phyloP scores from a whole-genome alignment of 345 rosid species.

The Turnera subulata region DNA sequence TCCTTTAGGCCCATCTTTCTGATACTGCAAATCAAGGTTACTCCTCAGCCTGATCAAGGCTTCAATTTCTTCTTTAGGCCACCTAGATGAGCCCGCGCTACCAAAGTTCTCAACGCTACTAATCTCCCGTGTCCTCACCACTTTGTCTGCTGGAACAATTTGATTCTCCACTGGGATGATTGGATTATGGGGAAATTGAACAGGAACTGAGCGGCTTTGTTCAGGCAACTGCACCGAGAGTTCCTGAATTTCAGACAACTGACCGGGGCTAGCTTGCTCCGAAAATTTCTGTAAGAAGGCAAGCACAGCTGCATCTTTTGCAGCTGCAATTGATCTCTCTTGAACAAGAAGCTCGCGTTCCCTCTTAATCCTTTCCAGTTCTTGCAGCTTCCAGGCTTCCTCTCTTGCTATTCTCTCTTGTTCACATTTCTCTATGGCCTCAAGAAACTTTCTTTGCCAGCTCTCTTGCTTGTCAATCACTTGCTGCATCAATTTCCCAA shows the following conservation, averaged over 20 bases:
- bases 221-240: constrained; percentile 11
- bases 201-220: neutral
- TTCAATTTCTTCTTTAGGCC: constrained; percentile 36
- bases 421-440: constrained; percentile 26
- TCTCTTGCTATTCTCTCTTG: constrained; percentile 27
- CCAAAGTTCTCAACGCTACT: constrained; percentile 7
- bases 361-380: constrained; percentile 29
- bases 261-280: constrained; percentile 15
- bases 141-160: constrained; percentile 12
- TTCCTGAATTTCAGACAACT: constrained; percentile 9
- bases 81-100: constrained; percentile 22
- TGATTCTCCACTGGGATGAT: neutral
- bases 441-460: constrained; percentile 25
- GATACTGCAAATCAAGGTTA: constrained; percentile 24
- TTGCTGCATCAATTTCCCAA: constrained; percentile 23
- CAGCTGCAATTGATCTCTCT: constrained; percentile 29
- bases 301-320: constrained; percentile 33
- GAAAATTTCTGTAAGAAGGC: constrained; percentile 29
- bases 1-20: constrained; percentile 26
- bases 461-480: constrained; percentile 31
- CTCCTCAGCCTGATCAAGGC: constrained; percentile 23
- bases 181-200: neutral
- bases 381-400: constrained; percentile 31
- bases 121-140: constrained; percentile 6
- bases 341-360: constrained; percentile 22